Conservation (phyloP, 2,329 filamentous ascomycete genomes). For the Exophiala calicioides region DNA sequence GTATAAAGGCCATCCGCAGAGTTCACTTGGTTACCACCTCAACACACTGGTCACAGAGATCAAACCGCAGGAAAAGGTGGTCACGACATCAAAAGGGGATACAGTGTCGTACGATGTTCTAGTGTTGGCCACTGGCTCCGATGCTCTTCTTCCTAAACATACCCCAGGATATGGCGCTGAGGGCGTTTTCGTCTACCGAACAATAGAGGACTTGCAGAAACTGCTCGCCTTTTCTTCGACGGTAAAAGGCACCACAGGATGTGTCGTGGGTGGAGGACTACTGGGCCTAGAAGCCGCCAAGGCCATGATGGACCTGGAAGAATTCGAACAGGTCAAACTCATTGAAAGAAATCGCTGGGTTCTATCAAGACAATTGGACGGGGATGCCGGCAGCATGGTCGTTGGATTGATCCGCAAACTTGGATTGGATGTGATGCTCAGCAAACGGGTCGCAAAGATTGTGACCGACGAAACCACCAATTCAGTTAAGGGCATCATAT, state of each 20-base stretch:
- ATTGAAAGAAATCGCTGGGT: slow-evolving; percentile 85
- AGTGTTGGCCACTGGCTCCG: slow-evolving; percentile 81
- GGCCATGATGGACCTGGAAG: slow-evolving; percentile 82
- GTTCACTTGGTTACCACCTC: slow-evolving; percentile 71
- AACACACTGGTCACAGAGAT: slow-evolving; percentile 74
- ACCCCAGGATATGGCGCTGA: slow-evolving; percentile 77
- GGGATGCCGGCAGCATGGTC: slow-evolving; percentile 77
- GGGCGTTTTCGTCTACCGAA: slow-evolving; percentile 87
- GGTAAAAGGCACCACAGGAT: slow-evolving; percentile 67
- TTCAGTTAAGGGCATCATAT: slow-evolving; percentile 70
- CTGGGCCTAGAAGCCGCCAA: slow-evolving; percentile 87
- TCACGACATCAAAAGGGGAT: slow-evolving; percentile 70
- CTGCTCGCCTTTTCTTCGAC: slow-evolving; percentile 72
- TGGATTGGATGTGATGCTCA: slow-evolving; percentile 77
- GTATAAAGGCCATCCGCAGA: slow-evolving; percentile 68
- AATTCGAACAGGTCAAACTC: slow-evolving; percentile 72
- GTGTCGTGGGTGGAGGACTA: slow-evolving; percentile 80
- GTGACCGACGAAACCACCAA: slow-evolving; percentile 67
- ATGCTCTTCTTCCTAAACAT: slow-evolving; percentile 71
- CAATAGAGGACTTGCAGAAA: slow-evolving; percentile 75
- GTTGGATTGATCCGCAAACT: slow-evolving; percentile 77
- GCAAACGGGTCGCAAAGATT: slow-evolving; percentile 72
- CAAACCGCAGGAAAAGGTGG: slow-evolving; percentile 62
- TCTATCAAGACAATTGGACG: slow-evolving; percentile 77
- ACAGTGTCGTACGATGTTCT: slow-evolving; percentile 75